phyloP scores from a whole-genome alignment of 805 yeast species.

The Ogataea pilisensis region DNA sequence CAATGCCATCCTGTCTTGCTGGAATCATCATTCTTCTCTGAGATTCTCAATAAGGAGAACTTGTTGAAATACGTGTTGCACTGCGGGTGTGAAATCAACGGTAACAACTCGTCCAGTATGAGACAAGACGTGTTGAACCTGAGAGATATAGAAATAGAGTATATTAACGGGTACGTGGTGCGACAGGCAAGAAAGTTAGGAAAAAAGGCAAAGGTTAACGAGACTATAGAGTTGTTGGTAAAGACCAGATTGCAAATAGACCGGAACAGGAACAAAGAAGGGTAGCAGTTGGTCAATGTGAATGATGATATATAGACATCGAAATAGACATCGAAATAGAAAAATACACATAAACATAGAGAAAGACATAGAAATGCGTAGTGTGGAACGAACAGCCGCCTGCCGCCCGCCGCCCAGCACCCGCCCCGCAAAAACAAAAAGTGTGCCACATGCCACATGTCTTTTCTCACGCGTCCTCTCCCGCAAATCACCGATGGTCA shows the following conservation, averaged over 20 bases:
- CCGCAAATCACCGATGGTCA: background rate
- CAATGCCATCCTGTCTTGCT: constrained; percentile 26
- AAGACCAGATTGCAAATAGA: constrained; percentile 30
- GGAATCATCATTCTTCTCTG: constrained; percentile 30
- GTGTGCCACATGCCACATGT: background rate
- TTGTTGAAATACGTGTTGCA: constrained; percentile 29
- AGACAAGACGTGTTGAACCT: constrained; percentile 56
- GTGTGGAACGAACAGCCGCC: too few species aligned
- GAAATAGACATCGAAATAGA: too few species aligned
- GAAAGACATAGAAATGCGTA: too few species aligned
- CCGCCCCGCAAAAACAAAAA: too few species aligned
- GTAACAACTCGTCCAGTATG: constrained; percentile 66
- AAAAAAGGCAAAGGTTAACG: constrained; percentile 43
- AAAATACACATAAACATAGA: too few species aligned
- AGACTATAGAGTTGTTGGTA: constrained; percentile 42
- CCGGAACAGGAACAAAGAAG: constrained; percentile 5
- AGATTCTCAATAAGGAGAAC: constrained; percentile 31
- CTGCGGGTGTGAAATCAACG: constrained; percentile 28
- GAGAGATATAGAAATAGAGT: constrained; percentile 71
- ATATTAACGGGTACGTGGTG: constrained; percentile 77
- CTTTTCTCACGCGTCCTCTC: background rate
- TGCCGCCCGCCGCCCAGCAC: background rate
- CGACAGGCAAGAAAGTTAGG: constrained; percentile 45
- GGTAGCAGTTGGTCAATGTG: background rate
- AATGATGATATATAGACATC: too few species aligned